Conservation (phyloP, 441 rosid species). For the Euphorbia celastroides region DNA sequence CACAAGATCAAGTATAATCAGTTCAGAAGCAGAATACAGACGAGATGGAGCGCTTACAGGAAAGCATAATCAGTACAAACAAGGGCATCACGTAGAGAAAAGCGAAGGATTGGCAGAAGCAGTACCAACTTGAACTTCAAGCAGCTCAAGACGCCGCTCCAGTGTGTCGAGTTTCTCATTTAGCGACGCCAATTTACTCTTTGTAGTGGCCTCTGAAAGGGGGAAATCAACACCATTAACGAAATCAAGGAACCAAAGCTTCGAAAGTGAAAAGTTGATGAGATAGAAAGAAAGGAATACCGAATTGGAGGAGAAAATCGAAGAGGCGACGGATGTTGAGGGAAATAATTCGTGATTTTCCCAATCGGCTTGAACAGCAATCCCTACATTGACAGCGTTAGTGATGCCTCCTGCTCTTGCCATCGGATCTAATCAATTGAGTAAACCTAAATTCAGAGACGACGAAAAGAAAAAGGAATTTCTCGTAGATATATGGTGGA, state of each 20-base stretch:
- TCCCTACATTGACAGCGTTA: constrained; percentile 94
- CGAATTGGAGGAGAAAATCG: constrained; percentile 95
- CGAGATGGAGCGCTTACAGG: constrained; percentile 3
- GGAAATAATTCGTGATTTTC: constrained; percentile 97
- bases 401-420: constrained; percentile 96
- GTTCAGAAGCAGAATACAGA: constrained; percentile 2
- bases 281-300: constrained; percentile 29
- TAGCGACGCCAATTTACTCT: constrained; percentile 17
- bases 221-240: neutral
- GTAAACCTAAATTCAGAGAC: no score
- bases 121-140: constrained; percentile 90
- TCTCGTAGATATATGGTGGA: no score
- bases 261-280: neutral
- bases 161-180: constrained; percentile 61
- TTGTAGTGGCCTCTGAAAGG: constrained; percentile 10
- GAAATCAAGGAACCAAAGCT: neutral
- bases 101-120: constrained; percentile 84
- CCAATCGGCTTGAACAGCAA: constrained; percentile 99
- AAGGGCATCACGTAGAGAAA: constrained; percentile 29
- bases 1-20: constrained; percentile 1
- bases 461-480: no score
- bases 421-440: no score
- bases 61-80: neutral
- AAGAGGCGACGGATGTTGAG: constrained; percentile 99
- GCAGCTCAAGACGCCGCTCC: constrained; percentile 85